Conservation (phyloP, 495 filamentous ascomycete genomes). For the Daldinia vernicosa region DNA sequence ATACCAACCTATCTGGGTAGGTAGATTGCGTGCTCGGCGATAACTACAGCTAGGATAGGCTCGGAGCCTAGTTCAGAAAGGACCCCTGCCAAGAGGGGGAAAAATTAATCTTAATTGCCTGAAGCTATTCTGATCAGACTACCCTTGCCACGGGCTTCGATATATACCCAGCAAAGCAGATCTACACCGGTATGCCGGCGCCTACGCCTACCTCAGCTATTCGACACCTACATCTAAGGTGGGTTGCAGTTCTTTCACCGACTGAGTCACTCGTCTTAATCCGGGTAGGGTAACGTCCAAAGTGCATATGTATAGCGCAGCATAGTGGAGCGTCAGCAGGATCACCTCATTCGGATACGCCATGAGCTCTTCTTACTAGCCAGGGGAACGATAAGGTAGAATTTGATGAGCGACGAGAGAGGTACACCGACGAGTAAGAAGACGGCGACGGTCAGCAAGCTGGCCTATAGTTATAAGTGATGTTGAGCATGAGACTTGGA, state of each 20-base stretch:
- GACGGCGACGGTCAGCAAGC: not conserved
- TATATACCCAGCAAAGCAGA: not conserved
- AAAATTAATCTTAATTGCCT: conserved; percentile 22
- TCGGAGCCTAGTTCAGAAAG: conserved; percentile 15
- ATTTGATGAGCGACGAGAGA: not conserved
- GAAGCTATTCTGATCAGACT: conserved; percentile 24
- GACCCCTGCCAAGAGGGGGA: conserved; percentile 34
- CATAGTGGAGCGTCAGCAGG: not conserved
- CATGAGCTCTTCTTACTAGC: not conserved
- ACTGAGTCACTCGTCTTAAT: not conserved
- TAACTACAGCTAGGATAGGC: conserved; percentile 20
- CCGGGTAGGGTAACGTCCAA: not conserved
- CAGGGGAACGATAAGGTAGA: not conserved
- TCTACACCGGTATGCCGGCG: not conserved
- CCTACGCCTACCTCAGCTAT: not conserved
- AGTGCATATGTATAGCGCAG: not conserved
- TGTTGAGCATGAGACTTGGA: not conserved
- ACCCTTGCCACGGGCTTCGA: not conserved
- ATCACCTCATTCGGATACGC: not conserved
- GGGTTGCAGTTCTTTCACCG: conserved; percentile 1
- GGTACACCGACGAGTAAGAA: not conserved
- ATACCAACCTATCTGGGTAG: conserved; percentile 4
- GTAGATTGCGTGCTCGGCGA: conserved; percentile 32
- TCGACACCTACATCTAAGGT: not conserved
- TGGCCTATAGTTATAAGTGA: not conserved